Evolutionary conservation across 148 eudicot genomes (phyloP), one percentile per base, ranked within the genome.

Genomic region (Rhododendron henanense): DNA sequence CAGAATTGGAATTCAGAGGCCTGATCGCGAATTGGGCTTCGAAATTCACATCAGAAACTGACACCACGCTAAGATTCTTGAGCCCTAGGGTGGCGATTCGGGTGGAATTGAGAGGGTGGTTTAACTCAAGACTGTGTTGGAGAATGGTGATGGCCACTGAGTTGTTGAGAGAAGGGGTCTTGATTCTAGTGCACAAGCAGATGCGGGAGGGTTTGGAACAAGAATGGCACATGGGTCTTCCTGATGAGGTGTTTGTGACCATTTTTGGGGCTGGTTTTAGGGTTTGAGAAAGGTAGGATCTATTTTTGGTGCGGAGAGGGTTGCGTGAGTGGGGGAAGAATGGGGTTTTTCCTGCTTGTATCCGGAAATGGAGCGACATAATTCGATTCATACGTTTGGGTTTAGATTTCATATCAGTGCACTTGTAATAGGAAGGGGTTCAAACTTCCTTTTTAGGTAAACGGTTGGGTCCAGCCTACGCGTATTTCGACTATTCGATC

Each of bases 41-140:
- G 53, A 86, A 91, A 87, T 88, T 85, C 75, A 96, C 98, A 81
- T 96, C 98, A 44, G 91, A 92, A 61, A 96, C 97, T 6, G 90
- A 78, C 39, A 87, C 78, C 10, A 92, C 87, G 41, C 55, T 77
- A 11, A 96, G 88, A 85, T 96, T 95, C 59, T 81, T 90, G 28
- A 96, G 88, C 28, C 99, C 99, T 18, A 96, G 19, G 33, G 88
- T 83, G 4, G 96, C 98, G 25, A 96, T 95, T 86, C 88, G 91
- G 8, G 96, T 86, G 82, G 99, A 93, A 92, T 94, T 96, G 81
- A 96, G 95, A 3, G 95, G 99, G 92, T 96, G 99, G 1, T 93
- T 93, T 50, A 81, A 90, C 92, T 96, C 99, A 47, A 93, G 87
- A 35, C 87, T 91, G 87, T 96, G 99, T 57, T 95, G 99, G 28